A percentile compares a stretch with the other conserved stretches of the same genome.
Evolutionary conservation across 2,329 filamentous ascomycete species (phyloP).

Genomic region (Rutstroemia sp.): DNA sequence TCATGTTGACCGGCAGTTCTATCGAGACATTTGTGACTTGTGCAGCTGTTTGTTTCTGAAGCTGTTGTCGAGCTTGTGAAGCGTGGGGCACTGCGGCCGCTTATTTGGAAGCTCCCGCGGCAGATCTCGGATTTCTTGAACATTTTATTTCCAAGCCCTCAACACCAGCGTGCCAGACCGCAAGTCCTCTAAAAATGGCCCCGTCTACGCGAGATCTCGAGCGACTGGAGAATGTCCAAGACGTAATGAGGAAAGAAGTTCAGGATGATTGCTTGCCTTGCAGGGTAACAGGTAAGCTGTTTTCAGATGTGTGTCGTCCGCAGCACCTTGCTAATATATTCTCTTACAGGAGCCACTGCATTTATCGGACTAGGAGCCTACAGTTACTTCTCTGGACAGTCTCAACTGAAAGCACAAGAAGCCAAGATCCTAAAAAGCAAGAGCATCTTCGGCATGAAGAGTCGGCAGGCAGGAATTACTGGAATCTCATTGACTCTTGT

Average conservation of each 20-base stretch:
- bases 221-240: constrained; percentile 21
- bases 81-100: background rate
- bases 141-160: background rate
- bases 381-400: constrained; percentile 68
- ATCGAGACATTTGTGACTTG: constrained; percentile 15
- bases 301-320: background rate
- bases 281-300: constrained; percentile 24
- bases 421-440: constrained; percentile 60
- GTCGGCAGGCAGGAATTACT: constrained; percentile 59
- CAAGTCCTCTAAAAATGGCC: background rate
- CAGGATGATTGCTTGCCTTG: constrained; percentile 35
- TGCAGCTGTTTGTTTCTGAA: background rate
- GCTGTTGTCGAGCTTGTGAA: background rate
- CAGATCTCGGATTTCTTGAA: background rate
- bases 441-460: constrained; percentile 65
- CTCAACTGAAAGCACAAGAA: constrained; percentile 60
- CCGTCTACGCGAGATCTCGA: constrained; percentile 17
- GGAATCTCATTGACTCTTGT: constrained; percentile 60
- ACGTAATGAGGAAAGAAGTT: constrained; percentile 17
- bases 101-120: no score
- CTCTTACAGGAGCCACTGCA: constrained; percentile 56
- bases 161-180: background rate
- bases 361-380: constrained; percentile 71
- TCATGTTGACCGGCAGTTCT: constrained; percentile 48
- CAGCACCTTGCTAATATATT: constrained; percentile 1